Conservation (phyloP, 495 filamentous ascomycete species). For the Darksidea phi region DNA sequence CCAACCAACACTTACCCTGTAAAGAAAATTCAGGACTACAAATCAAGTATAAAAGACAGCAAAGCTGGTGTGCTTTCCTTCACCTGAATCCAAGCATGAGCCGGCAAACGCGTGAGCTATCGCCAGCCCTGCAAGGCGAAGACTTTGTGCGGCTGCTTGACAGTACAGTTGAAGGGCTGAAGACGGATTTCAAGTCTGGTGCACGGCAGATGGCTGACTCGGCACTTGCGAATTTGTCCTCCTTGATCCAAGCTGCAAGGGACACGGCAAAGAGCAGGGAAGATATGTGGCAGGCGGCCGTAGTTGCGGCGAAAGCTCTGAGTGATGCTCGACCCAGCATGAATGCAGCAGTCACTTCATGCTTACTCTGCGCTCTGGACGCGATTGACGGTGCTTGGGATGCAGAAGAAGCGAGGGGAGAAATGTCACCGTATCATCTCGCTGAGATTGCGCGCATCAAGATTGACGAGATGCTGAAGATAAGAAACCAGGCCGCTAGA, state of each 20-base stretch:
- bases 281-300: conserved; percentile 2
- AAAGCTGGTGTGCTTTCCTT: no score
- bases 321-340: conserved; percentile 6
- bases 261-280: neutral
- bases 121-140: no score
- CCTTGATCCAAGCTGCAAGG: conserved; percentile 2
- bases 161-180: neutral
- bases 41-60: no score
- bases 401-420: neutral
- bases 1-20: no score
- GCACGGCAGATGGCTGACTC: conserved; percentile 5
- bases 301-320: neutral
- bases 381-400: neutral
- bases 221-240: neutral
- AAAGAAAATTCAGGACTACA: no score
- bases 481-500: neutral
- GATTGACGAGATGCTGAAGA: conserved; percentile 3
- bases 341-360: conserved; percentile 8
- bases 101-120: no score
- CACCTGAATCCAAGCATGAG: no score
- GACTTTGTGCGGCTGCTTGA: neutral
- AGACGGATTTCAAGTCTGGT: conserved; percentile 1
- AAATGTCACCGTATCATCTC: neutral
- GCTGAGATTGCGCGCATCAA: neutral
- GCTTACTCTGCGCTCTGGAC: conserved; percentile 1